Percentiles rank a stretch among this genome's conserved stretches.
Conservation (phyloP, 2,329 filamentous ascomycete species). For the Colletotrichum camelliae region DNA sequence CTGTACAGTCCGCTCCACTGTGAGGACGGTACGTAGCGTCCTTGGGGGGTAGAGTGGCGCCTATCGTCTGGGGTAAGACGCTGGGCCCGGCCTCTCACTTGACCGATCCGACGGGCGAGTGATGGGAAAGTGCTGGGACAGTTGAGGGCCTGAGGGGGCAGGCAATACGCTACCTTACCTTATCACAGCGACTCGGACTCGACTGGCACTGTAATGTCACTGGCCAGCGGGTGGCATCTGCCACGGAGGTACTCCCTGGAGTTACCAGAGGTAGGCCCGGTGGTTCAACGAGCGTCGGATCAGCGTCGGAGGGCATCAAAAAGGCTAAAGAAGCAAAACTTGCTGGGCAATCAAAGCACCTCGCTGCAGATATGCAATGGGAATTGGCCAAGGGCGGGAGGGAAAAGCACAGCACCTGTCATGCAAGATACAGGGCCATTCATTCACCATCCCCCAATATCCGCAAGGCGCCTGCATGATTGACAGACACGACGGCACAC, state of each 20-base stretch:
- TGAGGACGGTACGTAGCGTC: constrained; percentile 7
- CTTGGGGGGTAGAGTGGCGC: constrained; percentile 4
- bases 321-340: neutral
- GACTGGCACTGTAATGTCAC: neutral
- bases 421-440: neutral
- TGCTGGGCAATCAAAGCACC: neutral
- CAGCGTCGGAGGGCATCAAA: neutral
- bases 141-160: neutral
- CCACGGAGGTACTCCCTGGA: neutral
- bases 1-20: constrained; percentile 16
- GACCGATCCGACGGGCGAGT: constrained; percentile 4
- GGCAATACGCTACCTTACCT: neutral
- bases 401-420: neutral
- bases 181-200: neutral
- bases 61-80: constrained; percentile 16
- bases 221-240: neutral
- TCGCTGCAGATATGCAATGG: neutral
- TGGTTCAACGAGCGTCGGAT: neutral
- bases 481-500: neutral
- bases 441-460: neutral
- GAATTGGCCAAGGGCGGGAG: neutral
- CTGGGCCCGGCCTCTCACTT: constrained; percentile 4
- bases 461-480: neutral
- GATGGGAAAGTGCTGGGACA: neutral
- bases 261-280: neutral